These are phyloP conservation scores for Thermothelomyces thermophilus DNA, from an alignment of 2,329 filamentous ascomycete species.

Conservation along the genomic window DNA sequence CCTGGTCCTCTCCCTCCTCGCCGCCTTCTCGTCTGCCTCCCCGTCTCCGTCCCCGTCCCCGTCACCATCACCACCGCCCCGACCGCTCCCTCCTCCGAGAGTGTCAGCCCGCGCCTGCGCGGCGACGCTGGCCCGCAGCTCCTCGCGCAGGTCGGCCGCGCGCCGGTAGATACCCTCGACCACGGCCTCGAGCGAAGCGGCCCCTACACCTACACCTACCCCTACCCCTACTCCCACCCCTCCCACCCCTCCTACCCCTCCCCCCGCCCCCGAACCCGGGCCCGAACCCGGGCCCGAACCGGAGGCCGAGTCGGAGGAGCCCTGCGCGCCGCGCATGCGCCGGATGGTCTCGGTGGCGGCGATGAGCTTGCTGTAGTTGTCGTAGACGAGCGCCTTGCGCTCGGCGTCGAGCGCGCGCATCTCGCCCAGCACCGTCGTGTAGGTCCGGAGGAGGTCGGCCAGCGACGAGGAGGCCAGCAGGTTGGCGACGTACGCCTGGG, in stretches of 20 bases:
- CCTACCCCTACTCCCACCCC: slow-evolving; percentile 36
- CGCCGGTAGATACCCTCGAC: slow-evolving; percentile 67
- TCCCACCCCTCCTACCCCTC: slow-evolving; percentile 59
- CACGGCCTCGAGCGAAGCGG: slow-evolving; percentile 52
- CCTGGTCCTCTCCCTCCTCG: slow-evolving; percentile 36
- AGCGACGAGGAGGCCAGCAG: slow-evolving; percentile 58
- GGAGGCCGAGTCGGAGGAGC: too few species aligned
- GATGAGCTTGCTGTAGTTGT: slow-evolving; percentile 97
- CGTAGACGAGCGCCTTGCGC: slow-evolving; percentile 94
- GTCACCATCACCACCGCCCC: slow-evolving; percentile 17
- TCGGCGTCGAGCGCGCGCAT: slow-evolving; percentile 89
- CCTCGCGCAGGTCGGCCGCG: slow-evolving; percentile 48
- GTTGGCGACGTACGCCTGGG: slow-evolving; percentile 58
- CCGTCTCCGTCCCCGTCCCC: not conserved
- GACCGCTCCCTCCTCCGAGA: slow-evolving; percentile 28
- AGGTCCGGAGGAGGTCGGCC: slow-evolving; percentile 62
- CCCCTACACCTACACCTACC: slow-evolving; percentile 63
- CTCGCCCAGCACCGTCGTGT: slow-evolving; percentile 68
- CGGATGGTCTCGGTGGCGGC: slow-evolving; percentile 91
- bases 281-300: not conserved
- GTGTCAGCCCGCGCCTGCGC: not conserved
- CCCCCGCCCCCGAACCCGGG: slow-evolving; percentile 64
- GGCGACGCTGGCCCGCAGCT: slow-evolving; percentile 32
- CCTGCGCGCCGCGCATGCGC: slow-evolving; percentile 63
- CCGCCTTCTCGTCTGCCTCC: not conserved